Base-by-base conservation (phyloP, 768 basidiomycete genomes). In the Phylloporus sp. region DNA sequence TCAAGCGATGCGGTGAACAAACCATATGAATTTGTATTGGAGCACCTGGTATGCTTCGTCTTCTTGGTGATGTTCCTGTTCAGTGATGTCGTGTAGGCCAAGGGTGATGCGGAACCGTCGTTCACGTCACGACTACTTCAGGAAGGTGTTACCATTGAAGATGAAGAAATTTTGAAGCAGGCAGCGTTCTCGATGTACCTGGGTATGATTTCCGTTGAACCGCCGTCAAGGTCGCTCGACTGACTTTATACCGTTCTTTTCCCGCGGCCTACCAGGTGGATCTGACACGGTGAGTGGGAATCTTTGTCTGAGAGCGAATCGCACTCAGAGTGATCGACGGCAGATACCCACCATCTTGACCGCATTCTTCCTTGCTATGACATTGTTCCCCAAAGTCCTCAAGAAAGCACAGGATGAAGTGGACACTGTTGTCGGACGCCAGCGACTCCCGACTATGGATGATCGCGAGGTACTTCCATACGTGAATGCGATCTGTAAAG, bases 221-320 rank as follows among this genome's bases (percentile, higher is more conserved):
- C 11, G 0, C 10, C 9, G 10, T n/a, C 15, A 4, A 17, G 2
- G 15, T 2, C 5, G 14, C 20, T n/a, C 6, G 22, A n/a, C 15
- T 48, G 21, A 5, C 21, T 5, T 26, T 36, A 15, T n/a, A 28
- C 11, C 7, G 3, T 24, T 7, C 3, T 37, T 34, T 5, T n/a
- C n/a, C n/a, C 13, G 8, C 22, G 11, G 14, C 39, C 11, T 15
- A 3, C 26, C 31, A 74, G 77, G 43, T 28, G 56, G 48, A 36
- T 26, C 53, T 9, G 49, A 56, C 24, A 56, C 52, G 23, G 53
- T 45, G 33, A 18, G 32, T 34, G 5, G 8, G 9, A 68, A 67
- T 15, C 64, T 74, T 21, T 27, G 3, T 32, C 11, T 20, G n/a
- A 5, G 24, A 7, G 28, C 6, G 13, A 48, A 32, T 46, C n/a